Percentiles rank a stretch among this genome's conserved stretches.
phyloP scores from a whole-genome alignment of 768 basidiomycete species.

The Rhodotorula babjevae region DNA sequence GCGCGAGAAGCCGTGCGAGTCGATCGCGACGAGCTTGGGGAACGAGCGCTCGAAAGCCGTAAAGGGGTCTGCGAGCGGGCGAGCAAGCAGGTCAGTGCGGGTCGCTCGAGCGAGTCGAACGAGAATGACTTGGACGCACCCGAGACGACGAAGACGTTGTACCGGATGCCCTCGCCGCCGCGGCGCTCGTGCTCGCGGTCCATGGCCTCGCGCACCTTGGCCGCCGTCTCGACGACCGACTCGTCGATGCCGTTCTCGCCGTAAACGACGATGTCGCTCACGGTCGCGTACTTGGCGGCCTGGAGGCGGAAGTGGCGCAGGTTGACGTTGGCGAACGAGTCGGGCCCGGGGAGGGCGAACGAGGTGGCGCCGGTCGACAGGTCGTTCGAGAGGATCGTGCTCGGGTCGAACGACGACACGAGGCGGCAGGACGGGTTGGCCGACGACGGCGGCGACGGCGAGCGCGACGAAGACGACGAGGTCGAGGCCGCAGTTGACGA shows the following conservation, averaged over 20 bases:
- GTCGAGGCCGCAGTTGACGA: slow-evolving; percentile 41
- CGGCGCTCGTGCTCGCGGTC: slow-evolving; percentile 25
- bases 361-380: background rate
- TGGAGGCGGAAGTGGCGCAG: slow-evolving; percentile 81
- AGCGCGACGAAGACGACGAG: slow-evolving; percentile 40
- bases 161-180: slow-evolving; percentile 43
- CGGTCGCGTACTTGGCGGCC: slow-evolving; percentile 74
- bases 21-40: slow-evolving; percentile 47
- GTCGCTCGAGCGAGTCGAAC: fast-evolving
- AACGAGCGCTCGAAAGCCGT: slow-evolving; percentile 45
- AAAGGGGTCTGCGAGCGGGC: slow-evolving; percentile 45
- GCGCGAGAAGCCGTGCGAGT: slow-evolving; percentile 42
- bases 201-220: slow-evolving; percentile 32
- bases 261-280: slow-evolving; percentile 87
- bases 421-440: slow-evolving; percentile 29
- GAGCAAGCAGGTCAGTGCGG: background rate
- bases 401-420: slow-evolving; percentile 38
- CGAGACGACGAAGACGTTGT: slow-evolving; percentile 73
- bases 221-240: slow-evolving; percentile 34
- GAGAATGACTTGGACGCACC: slow-evolving; percentile 45
- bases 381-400: slow-evolving; percentile 33
- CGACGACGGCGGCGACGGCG: slow-evolving; percentile 32
- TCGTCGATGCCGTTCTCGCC: slow-evolving; percentile 56
- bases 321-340: slow-evolving; percentile 26
- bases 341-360: slow-evolving; percentile 13